phyloP scores from a whole-genome alignment of 371 early-diverging fungal genomes.

The Circinella umbellata region DNA sequence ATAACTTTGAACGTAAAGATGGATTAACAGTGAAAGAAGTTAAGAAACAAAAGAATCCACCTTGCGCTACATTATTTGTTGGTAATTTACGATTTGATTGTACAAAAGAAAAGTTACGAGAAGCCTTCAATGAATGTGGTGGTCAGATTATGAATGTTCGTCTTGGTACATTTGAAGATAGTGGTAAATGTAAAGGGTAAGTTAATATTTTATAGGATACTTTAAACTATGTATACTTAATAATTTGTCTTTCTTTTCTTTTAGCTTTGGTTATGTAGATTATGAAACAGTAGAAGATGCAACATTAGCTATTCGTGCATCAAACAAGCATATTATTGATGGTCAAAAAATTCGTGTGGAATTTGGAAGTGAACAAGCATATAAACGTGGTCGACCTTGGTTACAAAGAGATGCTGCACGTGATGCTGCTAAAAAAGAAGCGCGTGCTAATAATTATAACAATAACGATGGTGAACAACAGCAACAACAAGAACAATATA shows the following conservation, averaged over 20 bases:
- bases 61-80: conserved; percentile 79
- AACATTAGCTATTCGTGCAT: conserved; percentile 63
- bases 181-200: conserved; percentile 19
- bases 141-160: conserved; percentile 73
- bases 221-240: too few species aligned
- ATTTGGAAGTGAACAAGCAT: conserved; percentile 63
- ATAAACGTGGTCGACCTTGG: conserved; percentile 60
- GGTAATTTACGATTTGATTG: conserved; percentile 81
- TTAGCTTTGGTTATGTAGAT: conserved; percentile 71
- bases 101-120: conserved; percentile 64
- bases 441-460: neutral
- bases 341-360: conserved; percentile 52
- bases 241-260: too few species aligned
- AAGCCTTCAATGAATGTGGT: conserved; percentile 66
- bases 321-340: conserved; percentile 49
- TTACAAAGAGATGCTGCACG: conserved; percentile 27
- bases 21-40: conserved; percentile 46
- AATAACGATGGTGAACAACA: neutral
- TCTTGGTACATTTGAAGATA: conserved; percentile 76
- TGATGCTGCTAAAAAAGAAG: conserved; percentile 20
- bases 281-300: conserved; percentile 67
- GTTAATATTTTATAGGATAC: conserved; percentile 8
- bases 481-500: neutral
- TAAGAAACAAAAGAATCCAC: conserved; percentile 39
- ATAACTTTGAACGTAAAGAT: conserved; percentile 62